phyloP scores from a whole-genome alignment of 495 filamentous ascomycete species.

The Annulohypoxylon stygium region DNA sequence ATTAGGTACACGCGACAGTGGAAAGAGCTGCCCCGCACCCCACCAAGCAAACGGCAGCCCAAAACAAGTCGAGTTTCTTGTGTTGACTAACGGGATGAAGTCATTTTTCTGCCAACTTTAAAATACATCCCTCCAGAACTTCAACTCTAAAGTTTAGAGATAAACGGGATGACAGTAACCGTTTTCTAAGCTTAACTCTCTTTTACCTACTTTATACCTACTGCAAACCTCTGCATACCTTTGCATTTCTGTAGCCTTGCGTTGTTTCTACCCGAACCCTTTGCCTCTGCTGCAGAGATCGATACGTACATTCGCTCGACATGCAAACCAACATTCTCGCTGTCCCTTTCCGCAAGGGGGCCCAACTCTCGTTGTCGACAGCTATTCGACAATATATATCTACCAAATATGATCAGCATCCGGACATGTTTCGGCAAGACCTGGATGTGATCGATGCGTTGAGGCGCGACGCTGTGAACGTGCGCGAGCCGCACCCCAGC shows the following conservation, averaged over 20 bases:
- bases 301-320: conserved; percentile 4
- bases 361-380: conserved; percentile 77
- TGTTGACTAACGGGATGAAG: conserved; percentile 31
- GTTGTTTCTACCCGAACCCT: conserved; percentile 1
- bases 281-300: not conserved
- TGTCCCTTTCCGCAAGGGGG: conserved; percentile 89
- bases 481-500: conserved; percentile 89
- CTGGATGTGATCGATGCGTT: conserved; percentile 87
- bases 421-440: conserved; percentile 95
- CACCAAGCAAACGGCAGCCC: conserved; percentile 31
- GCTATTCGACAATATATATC: conserved; percentile 97
- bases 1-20: conserved; percentile 1
- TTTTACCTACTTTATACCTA: not conserved
- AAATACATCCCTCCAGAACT: not conserved
- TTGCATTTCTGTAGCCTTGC: not conserved
- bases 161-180: conserved; percentile 4
- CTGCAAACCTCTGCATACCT: too few species aligned
- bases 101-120: conserved; percentile 24
- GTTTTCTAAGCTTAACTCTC: conserved; percentile 2
- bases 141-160: not conserved
- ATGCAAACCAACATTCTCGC: conserved; percentile 64
- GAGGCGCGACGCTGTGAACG: conserved; percentile 83
- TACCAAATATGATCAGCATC: conserved; percentile 98
- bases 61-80: conserved; percentile 26
- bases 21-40: conserved; percentile 37